These are phyloP conservation scores for Starmerella stellata DNA, from an alignment of 805 yeast species.

Conservation along the genomic window DNA sequence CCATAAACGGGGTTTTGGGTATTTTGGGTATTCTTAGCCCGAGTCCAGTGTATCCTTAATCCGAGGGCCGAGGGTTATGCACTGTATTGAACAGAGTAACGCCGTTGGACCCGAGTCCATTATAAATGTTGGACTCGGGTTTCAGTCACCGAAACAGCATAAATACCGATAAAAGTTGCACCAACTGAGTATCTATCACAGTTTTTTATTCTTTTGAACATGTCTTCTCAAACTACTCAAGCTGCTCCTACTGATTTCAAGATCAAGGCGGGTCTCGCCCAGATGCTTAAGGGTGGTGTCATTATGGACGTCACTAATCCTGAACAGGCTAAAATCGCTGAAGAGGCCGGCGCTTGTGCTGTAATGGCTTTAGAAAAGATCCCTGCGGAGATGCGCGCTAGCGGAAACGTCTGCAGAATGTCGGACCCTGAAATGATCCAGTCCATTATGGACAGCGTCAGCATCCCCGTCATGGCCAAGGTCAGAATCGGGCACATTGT, in stretches of 20 bases:
- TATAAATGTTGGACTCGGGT: neutral
- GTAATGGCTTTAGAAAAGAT: constrained; percentile 77
- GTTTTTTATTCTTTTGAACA: too few relatives aligned
- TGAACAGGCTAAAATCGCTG: constrained; percentile 67
- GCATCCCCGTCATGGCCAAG: constrained; percentile 58
- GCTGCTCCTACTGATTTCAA: constrained; percentile 24
- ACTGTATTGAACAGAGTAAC: too few relatives aligned
- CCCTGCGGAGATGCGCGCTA: constrained; percentile 69
- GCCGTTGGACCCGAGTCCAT: too few relatives aligned
- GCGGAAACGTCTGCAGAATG: constrained; percentile 74
- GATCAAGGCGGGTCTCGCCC: constrained; percentile 64
- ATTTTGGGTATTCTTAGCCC: too few relatives aligned
- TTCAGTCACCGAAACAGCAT: neutral
- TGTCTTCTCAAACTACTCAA: too few relatives aligned
- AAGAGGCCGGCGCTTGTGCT: constrained; percentile 72
- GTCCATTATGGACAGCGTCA: constrained; percentile 45
- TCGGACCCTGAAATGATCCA: constrained; percentile 66
- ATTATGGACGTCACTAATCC: constrained; percentile 47
- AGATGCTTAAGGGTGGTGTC: constrained; percentile 53
- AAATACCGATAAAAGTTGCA: neutral
- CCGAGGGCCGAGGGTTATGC: too few relatives aligned
- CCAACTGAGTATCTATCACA: too few relatives aligned
- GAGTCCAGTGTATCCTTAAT: too few relatives aligned
- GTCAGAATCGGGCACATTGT: constrained; percentile 69
- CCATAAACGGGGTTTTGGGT: too few relatives aligned